A percentile compares a stretch with the other conserved stretches of the same genome.
These are phyloP conservation scores for Trichoderma orchidacearum DNA, from an alignment of 495 filamentous ascomycete genomes.

Conservation along the genomic window DNA sequence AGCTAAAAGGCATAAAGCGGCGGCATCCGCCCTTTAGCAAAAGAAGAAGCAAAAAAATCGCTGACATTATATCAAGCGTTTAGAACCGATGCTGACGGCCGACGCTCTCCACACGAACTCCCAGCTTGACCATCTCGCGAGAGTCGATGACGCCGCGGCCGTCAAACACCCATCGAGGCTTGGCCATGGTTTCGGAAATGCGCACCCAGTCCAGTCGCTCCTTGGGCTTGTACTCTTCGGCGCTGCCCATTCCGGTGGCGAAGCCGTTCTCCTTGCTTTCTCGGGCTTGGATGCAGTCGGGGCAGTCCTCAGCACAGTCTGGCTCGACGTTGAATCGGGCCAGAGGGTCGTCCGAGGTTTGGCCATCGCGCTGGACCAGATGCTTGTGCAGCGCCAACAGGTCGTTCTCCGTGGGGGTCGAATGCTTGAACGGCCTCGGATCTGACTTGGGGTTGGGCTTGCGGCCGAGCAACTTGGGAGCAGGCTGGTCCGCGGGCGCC, in stretches of 20 bases:
- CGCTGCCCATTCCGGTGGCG: conserved; percentile 9
- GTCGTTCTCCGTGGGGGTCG: conserved; percentile 16
- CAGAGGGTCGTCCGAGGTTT: conserved; percentile 11
- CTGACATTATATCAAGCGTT: neutral
- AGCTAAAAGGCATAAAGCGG: neutral
- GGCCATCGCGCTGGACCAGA: conserved; percentile 5
- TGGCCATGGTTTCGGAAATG: conserved; percentile 40
- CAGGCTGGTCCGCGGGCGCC: neutral
- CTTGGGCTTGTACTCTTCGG: conserved; percentile 8
- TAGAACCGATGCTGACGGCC: conserved; percentile 15
- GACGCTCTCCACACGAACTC: conserved; percentile 40
- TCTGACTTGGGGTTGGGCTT: conserved; percentile 6
- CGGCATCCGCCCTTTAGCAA: neutral
- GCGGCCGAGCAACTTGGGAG: conserved; percentile 4
- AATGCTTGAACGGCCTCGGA: conserved; percentile 10
- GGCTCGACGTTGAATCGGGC: conserved; percentile 18
- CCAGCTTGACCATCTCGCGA: conserved; percentile 38
- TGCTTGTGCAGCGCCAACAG: conserved; percentile 18
- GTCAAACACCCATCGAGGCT: conserved; percentile 60
- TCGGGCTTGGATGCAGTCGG: conserved; percentile 19
- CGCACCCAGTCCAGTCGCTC: conserved; percentile 38
- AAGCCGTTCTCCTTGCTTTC: conserved; percentile 10
- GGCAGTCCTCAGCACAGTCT: conserved; percentile 16
- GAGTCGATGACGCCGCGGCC: conserved; percentile 50
- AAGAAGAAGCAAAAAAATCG: neutral